A percentile compares a stretch with the other conserved stretches of the same genome.
phyloP scores from a whole-genome alignment of 495 filamentous ascomycete species.

The Hypoxylon trugodes region DNA sequence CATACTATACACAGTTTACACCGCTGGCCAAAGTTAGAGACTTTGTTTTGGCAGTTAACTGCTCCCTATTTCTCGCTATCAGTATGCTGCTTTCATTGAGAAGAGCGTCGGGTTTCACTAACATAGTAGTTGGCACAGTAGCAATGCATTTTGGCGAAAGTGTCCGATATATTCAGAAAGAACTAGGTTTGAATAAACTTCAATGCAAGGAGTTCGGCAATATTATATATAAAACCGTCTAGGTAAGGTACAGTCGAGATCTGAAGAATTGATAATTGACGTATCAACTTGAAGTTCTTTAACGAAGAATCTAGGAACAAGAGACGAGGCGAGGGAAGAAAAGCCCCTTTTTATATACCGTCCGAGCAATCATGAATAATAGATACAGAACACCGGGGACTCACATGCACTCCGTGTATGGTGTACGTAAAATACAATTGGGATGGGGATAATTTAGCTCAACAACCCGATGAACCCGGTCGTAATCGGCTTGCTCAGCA shows the following conservation, averaged over 20 bases:
- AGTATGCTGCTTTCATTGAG: background rate
- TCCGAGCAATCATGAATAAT: no score
- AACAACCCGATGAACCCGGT: constrained; percentile 7
- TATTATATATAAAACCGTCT: background rate
- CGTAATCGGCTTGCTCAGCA: constrained; percentile 20
- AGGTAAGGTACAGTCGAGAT: background rate
- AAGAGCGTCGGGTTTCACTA: constrained; percentile 15
- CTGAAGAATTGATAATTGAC: no score
- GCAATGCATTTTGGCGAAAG: constrained; percentile 47
- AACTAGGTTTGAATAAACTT: background rate
- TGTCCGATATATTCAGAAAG: background rate
- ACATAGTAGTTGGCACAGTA: constrained; percentile 66
- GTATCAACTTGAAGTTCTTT: no score
- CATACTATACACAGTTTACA: constrained; percentile 56
- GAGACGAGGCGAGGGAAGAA: background rate
- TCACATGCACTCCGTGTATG: no score
- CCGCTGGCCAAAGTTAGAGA: constrained; percentile 54
- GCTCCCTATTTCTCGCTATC: constrained; percentile 45
- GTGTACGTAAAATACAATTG: no score
- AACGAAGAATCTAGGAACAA: background rate
- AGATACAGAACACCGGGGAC: background rate
- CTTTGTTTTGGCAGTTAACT: constrained; percentile 56
- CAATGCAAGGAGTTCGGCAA: background rate
- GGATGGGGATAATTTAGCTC: no score
- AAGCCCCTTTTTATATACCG: constrained; percentile 10